Evolutionary conservation across 495 filamentous ascomycete genomes (phyloP).

Genomic region (Bryoglossum gracile): DNA sequence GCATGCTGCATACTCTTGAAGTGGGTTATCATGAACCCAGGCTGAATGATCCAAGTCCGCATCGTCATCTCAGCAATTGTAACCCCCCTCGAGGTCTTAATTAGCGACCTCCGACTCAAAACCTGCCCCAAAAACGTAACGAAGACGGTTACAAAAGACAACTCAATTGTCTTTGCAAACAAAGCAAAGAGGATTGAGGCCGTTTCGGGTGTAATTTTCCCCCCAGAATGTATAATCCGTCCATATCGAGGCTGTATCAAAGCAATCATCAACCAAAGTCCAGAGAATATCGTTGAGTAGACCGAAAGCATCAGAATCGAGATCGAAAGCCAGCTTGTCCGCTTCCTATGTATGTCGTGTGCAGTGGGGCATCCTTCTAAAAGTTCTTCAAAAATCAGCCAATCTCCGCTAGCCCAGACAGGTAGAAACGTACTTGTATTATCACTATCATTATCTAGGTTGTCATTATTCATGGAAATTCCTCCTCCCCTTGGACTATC

Average conservation of each 20-base stretch:
- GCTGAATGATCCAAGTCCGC: constrained; percentile 46
- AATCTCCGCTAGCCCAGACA: neutral
- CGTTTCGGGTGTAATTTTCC: constrained; percentile 43
- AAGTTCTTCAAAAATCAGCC: constrained; percentile 1
- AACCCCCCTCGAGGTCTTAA: constrained; percentile 46
- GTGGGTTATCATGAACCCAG: constrained; percentile 58
- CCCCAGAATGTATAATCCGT: constrained; percentile 38
- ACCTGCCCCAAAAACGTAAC: constrained; percentile 68
- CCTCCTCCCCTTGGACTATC: neutral
- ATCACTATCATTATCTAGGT: constrained; percentile 16
- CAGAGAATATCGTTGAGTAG: constrained; percentile 60
- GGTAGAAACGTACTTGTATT: constrained; percentile 1
- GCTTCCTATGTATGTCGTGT: constrained; percentile 30
- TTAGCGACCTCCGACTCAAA: constrained; percentile 55
- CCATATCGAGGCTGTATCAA: constrained; percentile 54
- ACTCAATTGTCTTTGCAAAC: constrained; percentile 49
- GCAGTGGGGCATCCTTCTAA: constrained; percentile 26
- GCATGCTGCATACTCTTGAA: constrained; percentile 55
- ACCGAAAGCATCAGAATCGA: constrained; percentile 52
- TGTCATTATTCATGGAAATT: neutral
- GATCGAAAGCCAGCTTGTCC: constrained; percentile 50
- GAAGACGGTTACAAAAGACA: constrained; percentile 70
- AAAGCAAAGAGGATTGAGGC: constrained; percentile 55
- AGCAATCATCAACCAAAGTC: constrained; percentile 53
- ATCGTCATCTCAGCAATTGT: constrained; percentile 66